These are phyloP conservation scores for Globisporangium cederbergense DNA, from an alignment of 352 stramenopile genomes.

Conservation along the genomic window DNA sequence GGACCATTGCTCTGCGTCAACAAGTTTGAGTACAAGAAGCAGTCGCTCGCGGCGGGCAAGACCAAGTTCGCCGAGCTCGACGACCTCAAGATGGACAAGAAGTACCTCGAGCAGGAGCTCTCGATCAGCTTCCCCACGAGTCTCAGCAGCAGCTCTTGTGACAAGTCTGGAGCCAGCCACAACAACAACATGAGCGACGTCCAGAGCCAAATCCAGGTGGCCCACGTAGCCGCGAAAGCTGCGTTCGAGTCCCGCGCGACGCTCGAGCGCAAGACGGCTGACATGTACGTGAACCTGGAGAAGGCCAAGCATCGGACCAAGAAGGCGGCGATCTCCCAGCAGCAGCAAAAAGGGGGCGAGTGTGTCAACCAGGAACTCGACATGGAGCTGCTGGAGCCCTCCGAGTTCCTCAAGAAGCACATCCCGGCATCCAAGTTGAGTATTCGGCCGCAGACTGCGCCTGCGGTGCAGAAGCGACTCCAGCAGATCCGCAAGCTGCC, in stretches of 20 bases:
- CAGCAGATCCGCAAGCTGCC: slow-evolving; percentile 5
- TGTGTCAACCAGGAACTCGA: neutral
- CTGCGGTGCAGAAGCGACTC: slow-evolving; percentile 7
- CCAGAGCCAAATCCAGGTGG: slow-evolving; percentile 34
- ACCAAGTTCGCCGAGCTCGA: slow-evolving; percentile 35
- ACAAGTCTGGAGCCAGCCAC: neutral
- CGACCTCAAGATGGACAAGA: slow-evolving; percentile 55
- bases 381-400: slow-evolving; percentile 32
- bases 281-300: slow-evolving; percentile 61
- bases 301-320: slow-evolving; percentile 11
- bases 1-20: slow-evolving; percentile 32
- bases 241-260: slow-evolving; percentile 33
- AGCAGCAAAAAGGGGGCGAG: neutral
- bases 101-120: slow-evolving; percentile 57
- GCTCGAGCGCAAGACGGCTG: slow-evolving; percentile 40
- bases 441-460: slow-evolving; percentile 46
- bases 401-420: slow-evolving; percentile 49
- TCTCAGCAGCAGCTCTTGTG: slow-evolving; percentile 8
- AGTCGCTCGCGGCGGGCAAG: slow-evolving; percentile 5
- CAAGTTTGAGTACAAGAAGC: slow-evolving; percentile 26
- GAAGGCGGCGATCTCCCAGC: slow-evolving; percentile 2
- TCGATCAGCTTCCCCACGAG: slow-evolving; percentile 33
- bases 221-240: slow-evolving; percentile 38
- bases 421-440: slow-evolving; percentile 30
- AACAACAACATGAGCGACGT: slow-evolving; percentile 27